phyloP scores from a whole-genome alignment of 73 alveolate genomes.

The Tetrahymena borealis region DNA sequence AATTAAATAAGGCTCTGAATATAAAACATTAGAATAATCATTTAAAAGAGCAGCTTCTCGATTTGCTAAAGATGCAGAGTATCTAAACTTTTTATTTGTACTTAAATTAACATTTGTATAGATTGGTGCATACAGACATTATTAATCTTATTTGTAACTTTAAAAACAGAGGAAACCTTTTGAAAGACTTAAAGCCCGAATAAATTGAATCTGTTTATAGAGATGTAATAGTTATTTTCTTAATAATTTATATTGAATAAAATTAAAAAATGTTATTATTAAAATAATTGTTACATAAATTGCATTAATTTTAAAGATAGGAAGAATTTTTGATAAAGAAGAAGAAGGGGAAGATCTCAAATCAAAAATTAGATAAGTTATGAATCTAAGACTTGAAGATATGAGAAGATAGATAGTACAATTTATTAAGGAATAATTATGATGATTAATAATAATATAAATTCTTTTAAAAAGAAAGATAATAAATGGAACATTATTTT shows the following conservation, averaged over 20 bases:
- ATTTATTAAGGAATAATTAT: neutral
- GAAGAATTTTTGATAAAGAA: conserved; percentile 33
- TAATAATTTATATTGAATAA: neutral
- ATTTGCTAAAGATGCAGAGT: neutral
- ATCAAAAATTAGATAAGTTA: conserved; percentile 28
- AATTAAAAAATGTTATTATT: too few relatives aligned
- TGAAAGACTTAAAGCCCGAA: conserved; percentile 17
- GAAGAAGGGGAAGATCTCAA: conserved; percentile 33
- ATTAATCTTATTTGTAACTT: neutral
- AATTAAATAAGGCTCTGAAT: neutral
- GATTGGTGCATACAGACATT: neutral
- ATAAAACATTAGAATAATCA: neutral
- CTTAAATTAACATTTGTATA: neutral
- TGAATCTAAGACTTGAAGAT: conserved; percentile 31
- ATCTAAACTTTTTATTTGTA: neutral
- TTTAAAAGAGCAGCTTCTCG: neutral
- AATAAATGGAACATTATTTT: conserved; percentile 32
- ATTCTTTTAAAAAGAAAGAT: conserved; percentile 4
- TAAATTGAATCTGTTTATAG: conserved; percentile 4
- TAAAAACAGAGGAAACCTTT: conserved; percentile 18
- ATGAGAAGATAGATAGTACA: conserved; percentile 43
- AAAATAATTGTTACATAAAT: neutral
- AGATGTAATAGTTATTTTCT: conserved; percentile 17
- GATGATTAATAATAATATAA: neutral
- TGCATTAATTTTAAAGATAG: neutral